phyloP scores from a whole-genome alignment of 2,329 filamentous ascomycete species.

The Sporothrix luriei region DNA sequence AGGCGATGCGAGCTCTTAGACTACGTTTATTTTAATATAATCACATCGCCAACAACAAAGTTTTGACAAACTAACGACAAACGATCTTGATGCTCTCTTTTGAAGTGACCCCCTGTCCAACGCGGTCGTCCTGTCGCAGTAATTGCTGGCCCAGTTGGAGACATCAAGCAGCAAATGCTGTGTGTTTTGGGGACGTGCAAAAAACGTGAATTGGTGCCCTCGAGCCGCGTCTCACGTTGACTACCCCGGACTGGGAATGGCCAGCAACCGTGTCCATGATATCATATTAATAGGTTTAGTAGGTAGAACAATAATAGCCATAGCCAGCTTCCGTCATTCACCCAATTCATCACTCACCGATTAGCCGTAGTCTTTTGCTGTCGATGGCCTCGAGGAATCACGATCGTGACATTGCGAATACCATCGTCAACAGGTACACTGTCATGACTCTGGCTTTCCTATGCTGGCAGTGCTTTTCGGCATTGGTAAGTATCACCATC shows the following conservation, averaged over 20 bases:
- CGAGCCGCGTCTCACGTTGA: slow-evolving; percentile 12
- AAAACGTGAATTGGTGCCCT: neutral
- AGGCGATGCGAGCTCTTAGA: neutral
- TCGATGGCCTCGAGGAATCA: neutral
- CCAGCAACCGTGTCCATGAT: neutral
- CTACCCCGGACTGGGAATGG: neutral
- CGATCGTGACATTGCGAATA: neutral
- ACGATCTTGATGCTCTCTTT: neutral
- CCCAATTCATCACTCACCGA: neutral
- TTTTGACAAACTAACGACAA: neutral
- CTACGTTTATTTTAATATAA: neutral
- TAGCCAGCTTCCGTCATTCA: neutral
- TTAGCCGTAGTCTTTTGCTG: neutral
- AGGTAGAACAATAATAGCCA: neutral
- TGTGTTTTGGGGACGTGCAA: neutral
- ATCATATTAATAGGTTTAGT: slow-evolving; percentile 13
- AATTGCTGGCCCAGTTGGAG: neutral
- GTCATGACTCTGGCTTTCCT: neutral
- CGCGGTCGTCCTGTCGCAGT: neutral
- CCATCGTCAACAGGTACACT: neutral
- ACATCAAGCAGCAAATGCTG: neutral
- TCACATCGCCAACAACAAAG: neutral
- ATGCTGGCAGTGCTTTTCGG: too few relatives aligned
- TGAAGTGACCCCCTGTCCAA: neutral
- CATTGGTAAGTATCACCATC: neutral